A percentile compares a stretch with the other conserved stretches of the same genome.
Evolutionary conservation across 2,329 filamentous ascomycete genomes (phyloP).

Genomic region (Sporothrix dimorphospora): DNA sequence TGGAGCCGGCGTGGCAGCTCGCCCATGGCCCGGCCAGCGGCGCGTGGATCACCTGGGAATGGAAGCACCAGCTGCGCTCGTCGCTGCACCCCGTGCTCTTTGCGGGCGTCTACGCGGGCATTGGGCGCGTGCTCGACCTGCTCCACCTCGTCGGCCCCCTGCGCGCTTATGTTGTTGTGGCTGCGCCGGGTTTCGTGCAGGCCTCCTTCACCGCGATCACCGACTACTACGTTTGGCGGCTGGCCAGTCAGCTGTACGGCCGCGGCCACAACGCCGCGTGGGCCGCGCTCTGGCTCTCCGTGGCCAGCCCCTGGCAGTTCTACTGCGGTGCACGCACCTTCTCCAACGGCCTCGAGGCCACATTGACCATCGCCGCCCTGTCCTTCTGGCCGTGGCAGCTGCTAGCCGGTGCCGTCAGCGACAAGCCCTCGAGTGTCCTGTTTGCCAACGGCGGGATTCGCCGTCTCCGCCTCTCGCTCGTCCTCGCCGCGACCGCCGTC

Average conservation of each 20-base stretch:
- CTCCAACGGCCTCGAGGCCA: conserved; percentile 92
- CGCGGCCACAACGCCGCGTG: conserved; percentile 63
- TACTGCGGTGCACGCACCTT: conserved; percentile 92
- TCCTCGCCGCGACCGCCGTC: conserved; percentile 79
- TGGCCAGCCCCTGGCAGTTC: conserved; percentile 91
- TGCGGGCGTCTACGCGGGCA: conserved; percentile 69
- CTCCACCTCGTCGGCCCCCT: conserved; percentile 57
- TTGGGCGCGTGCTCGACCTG: conserved; percentile 58
- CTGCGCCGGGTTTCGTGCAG: conserved; percentile 75
- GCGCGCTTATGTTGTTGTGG: conserved; percentile 69
- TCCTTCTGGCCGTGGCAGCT: conserved; percentile 86
- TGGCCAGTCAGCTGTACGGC: conserved; percentile 76
- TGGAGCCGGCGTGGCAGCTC: conserved; percentile 91
- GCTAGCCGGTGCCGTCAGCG: conserved; percentile 48
- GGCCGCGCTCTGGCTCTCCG: conserved; percentile 71
- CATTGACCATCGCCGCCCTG: conserved; percentile 77
- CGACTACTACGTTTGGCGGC: conserved; percentile 87
- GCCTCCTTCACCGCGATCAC: conserved; percentile 74
- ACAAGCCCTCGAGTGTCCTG: conserved; percentile 40
- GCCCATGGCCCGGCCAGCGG: conserved; percentile 77
- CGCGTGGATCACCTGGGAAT: conserved; percentile 99
- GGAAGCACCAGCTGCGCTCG: conserved; percentile 83
- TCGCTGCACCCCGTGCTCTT: conserved; percentile 91
- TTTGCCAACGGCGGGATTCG: conserved; percentile 31
- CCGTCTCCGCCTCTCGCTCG: conserved; percentile 62